Conservation (phyloP, 257 asterid genomes). For the Solanum gracilifrons region DNA sequence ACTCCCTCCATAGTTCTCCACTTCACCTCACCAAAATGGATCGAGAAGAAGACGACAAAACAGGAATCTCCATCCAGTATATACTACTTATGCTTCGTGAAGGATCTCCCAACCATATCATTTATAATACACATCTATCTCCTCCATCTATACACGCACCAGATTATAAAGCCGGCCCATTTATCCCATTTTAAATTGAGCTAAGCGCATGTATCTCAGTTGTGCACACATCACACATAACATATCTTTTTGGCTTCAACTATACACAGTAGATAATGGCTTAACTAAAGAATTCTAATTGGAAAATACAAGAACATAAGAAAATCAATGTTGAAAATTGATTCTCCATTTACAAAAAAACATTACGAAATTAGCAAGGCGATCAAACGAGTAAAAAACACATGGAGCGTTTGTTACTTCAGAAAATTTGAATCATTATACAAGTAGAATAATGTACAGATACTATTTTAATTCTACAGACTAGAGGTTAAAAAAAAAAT, state of each 20-base stretch:
- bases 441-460: not conserved
- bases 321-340: not conserved
- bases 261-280: too few relatives aligned
- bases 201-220: not conserved
- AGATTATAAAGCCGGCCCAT: not conserved
- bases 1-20: not conserved
- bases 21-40: not conserved
- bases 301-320: not conserved
- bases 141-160: not conserved
- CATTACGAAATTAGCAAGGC: not conserved
- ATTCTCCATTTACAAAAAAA: not conserved
- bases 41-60: not conserved
- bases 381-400: not conserved
- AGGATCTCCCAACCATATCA: not conserved
- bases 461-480: not conserved
- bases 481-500: not conserved
- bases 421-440: not conserved
- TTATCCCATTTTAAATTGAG: not conserved
- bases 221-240: not conserved
- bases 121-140: not conserved
- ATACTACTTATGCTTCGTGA: not conserved
- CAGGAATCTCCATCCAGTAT: not conserved
- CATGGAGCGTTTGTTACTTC: not conserved
- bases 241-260: not conserved
- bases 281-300: not conserved